Conservation (phyloP, 2,329 filamentous ascomycete genomes). For the Ophiostoma himal-ulmi region DNA sequence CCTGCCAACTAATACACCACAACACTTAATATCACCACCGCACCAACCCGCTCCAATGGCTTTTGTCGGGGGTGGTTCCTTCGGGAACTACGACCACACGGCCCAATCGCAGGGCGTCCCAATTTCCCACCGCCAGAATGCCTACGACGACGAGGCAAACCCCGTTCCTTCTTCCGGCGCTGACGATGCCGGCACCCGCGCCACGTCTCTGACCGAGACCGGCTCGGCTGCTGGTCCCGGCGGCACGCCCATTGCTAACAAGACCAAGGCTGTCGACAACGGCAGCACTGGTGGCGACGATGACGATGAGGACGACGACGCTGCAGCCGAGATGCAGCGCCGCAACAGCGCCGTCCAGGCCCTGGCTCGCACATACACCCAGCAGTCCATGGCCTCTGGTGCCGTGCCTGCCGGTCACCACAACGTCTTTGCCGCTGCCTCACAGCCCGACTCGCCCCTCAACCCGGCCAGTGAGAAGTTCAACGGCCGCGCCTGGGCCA, state of each 20-base stretch:
- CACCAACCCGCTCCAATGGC: conserved; percentile 34
- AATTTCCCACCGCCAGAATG: conserved; percentile 26
- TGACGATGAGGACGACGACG: conserved; percentile 35
- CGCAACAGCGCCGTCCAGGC: conserved; percentile 49
- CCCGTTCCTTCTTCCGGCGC: neutral
- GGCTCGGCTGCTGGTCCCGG: conserved; percentile 27
- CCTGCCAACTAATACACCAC: neutral
- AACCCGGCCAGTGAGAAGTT: conserved; percentile 48
- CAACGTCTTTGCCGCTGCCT: conserved; percentile 45
- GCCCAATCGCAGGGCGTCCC: conserved; percentile 41
- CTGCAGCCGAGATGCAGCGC: conserved; percentile 44
- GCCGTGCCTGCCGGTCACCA: conserved; percentile 24
- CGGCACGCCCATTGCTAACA: conserved; percentile 17
- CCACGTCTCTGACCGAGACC: conserved; percentile 37
- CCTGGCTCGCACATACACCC: conserved; percentile 48
- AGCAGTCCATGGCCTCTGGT: conserved; percentile 37
- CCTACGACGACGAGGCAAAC: conserved; percentile 29
- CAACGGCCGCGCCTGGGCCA: conserved; percentile 53
- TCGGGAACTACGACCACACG: conserved; percentile 46
- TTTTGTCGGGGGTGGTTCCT: conserved; percentile 38
- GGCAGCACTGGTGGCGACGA: conserved; percentile 29
- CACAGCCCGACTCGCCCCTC: conserved; percentile 40
- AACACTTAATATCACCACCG: neutral
- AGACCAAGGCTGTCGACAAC: neutral
- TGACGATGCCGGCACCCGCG: conserved; percentile 33